Evolutionary conservation across 805 yeast genomes (phyloP).

Genomic region (Candida coquimbonensis): DNA sequence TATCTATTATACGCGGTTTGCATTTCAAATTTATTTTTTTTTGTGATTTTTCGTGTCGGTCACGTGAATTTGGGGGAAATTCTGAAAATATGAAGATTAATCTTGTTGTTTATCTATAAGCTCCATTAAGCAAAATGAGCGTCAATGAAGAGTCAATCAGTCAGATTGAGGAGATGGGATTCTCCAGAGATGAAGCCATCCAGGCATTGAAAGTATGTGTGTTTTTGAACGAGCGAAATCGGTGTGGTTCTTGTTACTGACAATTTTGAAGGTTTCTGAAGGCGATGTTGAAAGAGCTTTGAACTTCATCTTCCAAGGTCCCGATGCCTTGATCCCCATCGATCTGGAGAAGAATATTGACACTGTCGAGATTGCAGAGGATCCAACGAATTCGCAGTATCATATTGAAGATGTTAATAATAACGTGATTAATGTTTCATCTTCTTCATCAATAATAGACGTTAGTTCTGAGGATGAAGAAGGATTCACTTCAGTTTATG

Average conservation of each 20-base stretch:
- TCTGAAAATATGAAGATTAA: background rate
- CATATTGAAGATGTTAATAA: background rate
- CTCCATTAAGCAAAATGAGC: background rate
- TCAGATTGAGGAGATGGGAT: slow-evolving; percentile 32
- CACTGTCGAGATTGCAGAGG: background rate
- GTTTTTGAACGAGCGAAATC: background rate
- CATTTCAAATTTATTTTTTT: background rate
- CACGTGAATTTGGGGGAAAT: background rate
- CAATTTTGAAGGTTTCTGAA: background rate
- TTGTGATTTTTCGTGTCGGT: background rate
- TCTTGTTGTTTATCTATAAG: too few species aligned
- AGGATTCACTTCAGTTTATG: slow-evolving; percentile 19
- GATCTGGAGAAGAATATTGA: too few species aligned
- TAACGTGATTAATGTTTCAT: background rate
- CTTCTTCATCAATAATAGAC: background rate
- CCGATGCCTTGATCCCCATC: background rate
- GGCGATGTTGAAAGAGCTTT: slow-evolving; percentile 31
- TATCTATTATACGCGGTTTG: background rate
- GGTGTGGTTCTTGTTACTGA: background rate
- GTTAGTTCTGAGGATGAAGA: background rate
- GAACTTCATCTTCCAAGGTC: slow-evolving; percentile 24
- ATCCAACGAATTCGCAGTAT: background rate
- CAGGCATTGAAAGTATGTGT: slow-evolving; percentile 28
- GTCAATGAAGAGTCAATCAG: slow-evolving; percentile 3
- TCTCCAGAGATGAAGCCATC: slow-evolving; percentile 28